Base-by-base conservation (phyloP, 352 stramenopile genomes). In the Pythium biforme region DNA sequence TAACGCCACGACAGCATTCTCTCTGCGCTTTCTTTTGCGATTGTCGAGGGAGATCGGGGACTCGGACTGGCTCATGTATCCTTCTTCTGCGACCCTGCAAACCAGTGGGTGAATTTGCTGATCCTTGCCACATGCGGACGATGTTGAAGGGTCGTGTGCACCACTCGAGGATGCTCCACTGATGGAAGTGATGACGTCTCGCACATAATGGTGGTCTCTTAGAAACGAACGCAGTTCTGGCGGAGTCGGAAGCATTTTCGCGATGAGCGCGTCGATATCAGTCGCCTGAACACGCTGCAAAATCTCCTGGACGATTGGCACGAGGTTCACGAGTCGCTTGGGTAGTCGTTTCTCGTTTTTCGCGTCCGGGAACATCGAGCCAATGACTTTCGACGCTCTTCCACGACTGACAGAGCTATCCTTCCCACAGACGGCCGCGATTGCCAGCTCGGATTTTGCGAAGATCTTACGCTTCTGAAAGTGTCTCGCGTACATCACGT, bases 401-500 rank as follows among this genome's bases (percentile, higher is more conserved):
- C 65, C 67, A 4, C 26, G 39, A 29, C 56, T 78, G 20, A 74
- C 77, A 41, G 68, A 63, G 20, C 62, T 61, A 59, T 61, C 68
- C 12, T 66, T 70, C 41, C 8, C 6, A n/a, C 41, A 15, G 10
- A 11, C 31, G 23, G 25, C 19, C 9, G 12, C 37, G 5, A 5
- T 19, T 8, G 20, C n/a, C 20, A 90, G 52, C 5, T 88, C 62
- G 0, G 75, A 77, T 7, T 22, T 68, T 9, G 64, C 46, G 34
- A 86, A 88, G 3, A 81, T 41, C 11, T 60, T 54, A n/a, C 74
- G 68, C 57, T 64, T 68, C 26, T 56, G 62, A 22, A 77, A 76
- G 45, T 73, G 68, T 2, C 77, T 69, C 10, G 80, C 75, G 57
- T 90, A 92, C 48, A 92, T 72, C 19, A 87, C 75, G 4, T 80